These are phyloP conservation scores for Adansonia digitata DNA, from an alignment of 345 rosid species.

Conservation along the genomic window DNA sequence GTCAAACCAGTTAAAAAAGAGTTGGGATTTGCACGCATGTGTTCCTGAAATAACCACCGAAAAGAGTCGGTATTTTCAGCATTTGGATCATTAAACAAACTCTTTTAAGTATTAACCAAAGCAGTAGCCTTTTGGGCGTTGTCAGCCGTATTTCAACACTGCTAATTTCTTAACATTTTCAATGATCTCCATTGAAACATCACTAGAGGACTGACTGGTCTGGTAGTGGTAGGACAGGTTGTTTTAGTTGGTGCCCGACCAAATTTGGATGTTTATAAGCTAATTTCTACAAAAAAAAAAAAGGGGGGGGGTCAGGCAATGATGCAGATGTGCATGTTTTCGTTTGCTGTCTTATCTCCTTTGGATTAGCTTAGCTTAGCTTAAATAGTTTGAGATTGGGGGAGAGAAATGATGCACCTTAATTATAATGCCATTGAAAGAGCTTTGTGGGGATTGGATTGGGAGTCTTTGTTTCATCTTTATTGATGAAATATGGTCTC, in stretches of 20 bases:
- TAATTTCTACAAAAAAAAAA: background rate
- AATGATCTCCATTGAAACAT: background rate
- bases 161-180: no score
- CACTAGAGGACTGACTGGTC: background rate
- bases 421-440: background rate
- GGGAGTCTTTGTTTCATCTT: background rate
- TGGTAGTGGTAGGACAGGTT: background rate
- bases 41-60: background rate
- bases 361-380: background rate
- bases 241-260: background rate
- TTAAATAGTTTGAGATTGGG: background rate
- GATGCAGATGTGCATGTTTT: background rate
- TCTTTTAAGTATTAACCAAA: background rate
- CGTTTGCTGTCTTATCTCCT: background rate
- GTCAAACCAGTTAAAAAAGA: no score
- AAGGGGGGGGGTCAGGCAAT: background rate
- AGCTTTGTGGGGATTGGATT: background rate
- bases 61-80: background rate
- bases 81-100: background rate
- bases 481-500: background rate
- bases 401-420: background rate
- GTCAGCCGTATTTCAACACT: no score
- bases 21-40: background rate
- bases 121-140: no score
- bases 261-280: background rate